Conservation (phyloP, 2,329 filamentous ascomycete genomes). For the Seiridium cupressi region DNA sequence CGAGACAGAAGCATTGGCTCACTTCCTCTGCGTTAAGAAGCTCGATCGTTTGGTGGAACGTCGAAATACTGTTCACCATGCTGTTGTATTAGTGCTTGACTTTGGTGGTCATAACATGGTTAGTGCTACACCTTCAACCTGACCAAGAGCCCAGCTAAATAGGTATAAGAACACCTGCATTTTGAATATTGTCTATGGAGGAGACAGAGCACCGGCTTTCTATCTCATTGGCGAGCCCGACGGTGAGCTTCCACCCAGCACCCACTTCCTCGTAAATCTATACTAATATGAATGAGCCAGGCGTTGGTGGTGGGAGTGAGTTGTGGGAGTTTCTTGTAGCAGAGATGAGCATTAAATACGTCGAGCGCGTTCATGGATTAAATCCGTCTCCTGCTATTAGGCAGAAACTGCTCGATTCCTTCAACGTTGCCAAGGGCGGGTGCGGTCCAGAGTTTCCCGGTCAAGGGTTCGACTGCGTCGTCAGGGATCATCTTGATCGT, state of each 20-base stretch:
- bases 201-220: conserved; percentile 7
- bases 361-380: not conserved
- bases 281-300: not conserved
- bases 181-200: conserved; percentile 10
- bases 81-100: conserved; percentile 11
- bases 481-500: not conserved
- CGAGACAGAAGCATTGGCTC: conserved; percentile 12
- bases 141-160: not conserved
- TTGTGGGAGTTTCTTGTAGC: conserved; percentile 10
- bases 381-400: not conserved
- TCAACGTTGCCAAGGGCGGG: conserved; percentile 1
- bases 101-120: conserved; percentile 15
- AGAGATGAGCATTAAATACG: not conserved
- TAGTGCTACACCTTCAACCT: not conserved
- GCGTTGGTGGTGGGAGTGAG: conserved; percentile 11
- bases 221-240: conserved; percentile 8
- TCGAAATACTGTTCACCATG: not conserved
- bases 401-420: conserved; percentile 8
- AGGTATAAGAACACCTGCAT: conserved; percentile 11
- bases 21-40: conserved; percentile 10
- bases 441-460: not conserved
- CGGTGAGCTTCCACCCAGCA: not conserved
- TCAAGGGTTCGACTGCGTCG: not conserved
- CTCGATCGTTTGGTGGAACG: not conserved
- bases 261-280: not conserved